Conservation (phyloP, 106 monocot genomes). For the Amphibolis antarctica region DNA sequence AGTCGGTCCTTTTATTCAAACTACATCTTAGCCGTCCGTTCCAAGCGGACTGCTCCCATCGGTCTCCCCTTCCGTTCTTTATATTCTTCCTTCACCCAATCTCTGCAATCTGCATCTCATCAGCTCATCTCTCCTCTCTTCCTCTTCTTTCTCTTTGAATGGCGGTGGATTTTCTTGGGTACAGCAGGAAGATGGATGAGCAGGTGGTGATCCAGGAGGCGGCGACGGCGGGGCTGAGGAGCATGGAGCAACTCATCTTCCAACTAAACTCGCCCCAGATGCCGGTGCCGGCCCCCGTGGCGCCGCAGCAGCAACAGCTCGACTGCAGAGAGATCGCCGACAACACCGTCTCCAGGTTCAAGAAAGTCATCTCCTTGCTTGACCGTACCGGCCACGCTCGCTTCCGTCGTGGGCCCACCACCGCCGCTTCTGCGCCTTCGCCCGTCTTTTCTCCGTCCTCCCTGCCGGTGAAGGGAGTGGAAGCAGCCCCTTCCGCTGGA, state of each 20-base stretch:
- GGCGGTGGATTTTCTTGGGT: slow-evolving; percentile 45
- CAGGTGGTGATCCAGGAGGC: slow-evolving; percentile 67
- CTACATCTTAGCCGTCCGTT: too few relatives aligned
- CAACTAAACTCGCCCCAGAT: slow-evolving; percentile 41
- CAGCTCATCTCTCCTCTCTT: background rate
- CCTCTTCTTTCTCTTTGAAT: background rate
- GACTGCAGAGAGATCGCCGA: slow-evolving; percentile 77
- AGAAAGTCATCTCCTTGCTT: slow-evolving; percentile 63
- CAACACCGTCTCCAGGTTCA: slow-evolving; percentile 60
- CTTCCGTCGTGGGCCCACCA: slow-evolving; percentile 54
- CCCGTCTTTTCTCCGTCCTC: background rate
- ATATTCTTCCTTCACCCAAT: slow-evolving; percentile 1
- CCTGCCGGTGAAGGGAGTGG: background rate
- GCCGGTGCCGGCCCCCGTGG: background rate
- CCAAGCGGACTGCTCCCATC: too few relatives aligned
- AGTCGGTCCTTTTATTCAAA: too few relatives aligned
- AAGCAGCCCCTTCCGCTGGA: background rate
- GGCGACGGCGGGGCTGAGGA: slow-evolving; percentile 46
- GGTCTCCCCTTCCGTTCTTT: background rate
- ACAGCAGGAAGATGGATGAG: slow-evolving; percentile 38
- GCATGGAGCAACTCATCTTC: slow-evolving; percentile 51
- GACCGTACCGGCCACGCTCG: slow-evolving; percentile 87
- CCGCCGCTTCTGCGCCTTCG: background rate
- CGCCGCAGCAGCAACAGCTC: slow-evolving; percentile 1
- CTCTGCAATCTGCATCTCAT: background rate